Conservation (phyloP, 2,329 filamentous ascomycete genomes). For the Calcarisporium arbuscula region DNA sequence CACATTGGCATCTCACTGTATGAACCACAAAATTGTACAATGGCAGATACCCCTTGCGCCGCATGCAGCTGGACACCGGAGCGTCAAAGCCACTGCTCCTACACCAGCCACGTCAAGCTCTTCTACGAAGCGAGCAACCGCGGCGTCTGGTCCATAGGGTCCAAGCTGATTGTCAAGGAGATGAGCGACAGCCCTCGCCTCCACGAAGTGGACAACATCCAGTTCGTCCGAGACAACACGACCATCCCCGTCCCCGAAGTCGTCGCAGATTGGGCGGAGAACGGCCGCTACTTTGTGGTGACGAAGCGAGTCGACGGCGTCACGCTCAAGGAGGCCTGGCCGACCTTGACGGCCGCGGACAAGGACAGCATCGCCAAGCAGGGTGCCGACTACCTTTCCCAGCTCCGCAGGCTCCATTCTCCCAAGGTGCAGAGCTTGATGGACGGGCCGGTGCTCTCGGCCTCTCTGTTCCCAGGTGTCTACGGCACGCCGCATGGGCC, state of each 20-base stretch:
- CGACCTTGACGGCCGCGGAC: conserved; percentile 14
- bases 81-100: conserved; percentile 8
- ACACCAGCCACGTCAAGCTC: conserved; percentile 12
- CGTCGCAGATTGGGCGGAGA: conserved; percentile 10
- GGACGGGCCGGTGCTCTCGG: conserved; percentile 5
- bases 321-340: conserved; percentile 10
- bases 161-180: conserved; percentile 22
- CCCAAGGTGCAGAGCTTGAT: conserved; percentile 5
- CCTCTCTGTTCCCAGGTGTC: conserved; percentile 4
- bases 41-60: conserved; percentile 5
- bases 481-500: conserved; percentile 8
- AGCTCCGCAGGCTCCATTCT: conserved; percentile 9
- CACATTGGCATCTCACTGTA: too few relatives aligned
- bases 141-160: conserved; percentile 23
- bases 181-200: conserved; percentile 9
- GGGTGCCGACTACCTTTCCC: conserved; percentile 9
- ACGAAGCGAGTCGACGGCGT: conserved; percentile 9
- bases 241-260: conserved; percentile 9
- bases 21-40: too few relatives aligned
- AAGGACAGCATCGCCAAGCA: conserved; percentile 21
- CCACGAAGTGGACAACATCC: conserved; percentile 9
- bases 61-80: conserved; percentile 10
- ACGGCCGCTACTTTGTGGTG: conserved; percentile 11
- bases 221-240: conserved; percentile 9
- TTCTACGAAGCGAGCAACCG: conserved; percentile 19